phyloP scores from a whole-genome alignment of 108 stramenopile genomes.

The Conticribra weissflogii region DNA sequence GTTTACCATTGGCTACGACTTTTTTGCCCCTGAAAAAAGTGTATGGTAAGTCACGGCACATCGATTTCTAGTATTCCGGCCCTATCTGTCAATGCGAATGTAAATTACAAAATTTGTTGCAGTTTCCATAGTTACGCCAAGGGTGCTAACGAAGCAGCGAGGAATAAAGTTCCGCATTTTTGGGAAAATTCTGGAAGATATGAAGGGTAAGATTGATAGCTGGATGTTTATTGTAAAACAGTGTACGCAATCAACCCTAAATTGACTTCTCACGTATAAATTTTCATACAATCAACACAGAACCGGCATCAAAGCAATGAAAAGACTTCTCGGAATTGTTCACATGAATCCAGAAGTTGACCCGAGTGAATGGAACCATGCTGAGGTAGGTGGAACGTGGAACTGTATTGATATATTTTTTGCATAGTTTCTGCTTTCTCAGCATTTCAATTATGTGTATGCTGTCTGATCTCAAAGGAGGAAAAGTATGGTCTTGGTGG shows the following conservation, averaged over 20 bases:
- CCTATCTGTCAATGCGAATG: no score
- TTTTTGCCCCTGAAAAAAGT: slow-evolving; percentile 56
- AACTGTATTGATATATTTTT: no score
- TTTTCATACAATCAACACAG: no score
- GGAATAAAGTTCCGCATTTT: slow-evolving; percentile 49
- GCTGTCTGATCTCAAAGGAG: slow-evolving; percentile 28
- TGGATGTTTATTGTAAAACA: not conserved
- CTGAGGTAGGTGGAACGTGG: slow-evolving; percentile 13
- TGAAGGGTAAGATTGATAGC: slow-evolving; percentile 24
- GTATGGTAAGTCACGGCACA: slow-evolving; percentile 24
- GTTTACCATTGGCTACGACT: slow-evolving; percentile 66
- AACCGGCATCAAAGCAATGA: slow-evolving; percentile 50
- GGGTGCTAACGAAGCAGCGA: slow-evolving; percentile 21
- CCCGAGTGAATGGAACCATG: slow-evolving; percentile 45
- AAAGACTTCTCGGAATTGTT: slow-evolving; percentile 55
- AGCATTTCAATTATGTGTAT: no score
- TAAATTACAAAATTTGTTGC: no score
- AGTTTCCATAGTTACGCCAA: slow-evolving; percentile 64
- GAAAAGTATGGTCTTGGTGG: slow-evolving; percentile 58
- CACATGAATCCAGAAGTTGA: slow-evolving; percentile 58
- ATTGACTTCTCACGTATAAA: no score
- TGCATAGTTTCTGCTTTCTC: no score
- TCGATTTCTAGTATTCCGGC: not conserved
- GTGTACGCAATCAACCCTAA: no score
- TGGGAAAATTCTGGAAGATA: slow-evolving; percentile 47